These are phyloP conservation scores for Petrea volubilis DNA, from an alignment of 257 asterid genomes.

Conservation along the genomic window DNA sequence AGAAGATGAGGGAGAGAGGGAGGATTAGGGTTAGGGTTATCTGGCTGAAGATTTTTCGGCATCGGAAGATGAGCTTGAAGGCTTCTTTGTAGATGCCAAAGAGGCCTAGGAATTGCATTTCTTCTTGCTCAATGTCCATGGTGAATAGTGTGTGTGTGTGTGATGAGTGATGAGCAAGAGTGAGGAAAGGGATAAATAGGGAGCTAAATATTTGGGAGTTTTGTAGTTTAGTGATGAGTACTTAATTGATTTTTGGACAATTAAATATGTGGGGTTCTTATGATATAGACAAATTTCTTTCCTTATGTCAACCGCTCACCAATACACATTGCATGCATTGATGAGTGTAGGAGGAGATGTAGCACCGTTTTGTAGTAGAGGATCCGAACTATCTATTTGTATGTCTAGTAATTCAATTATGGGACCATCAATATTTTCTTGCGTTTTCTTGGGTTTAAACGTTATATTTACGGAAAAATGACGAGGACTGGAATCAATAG, in stretches of 20 bases:
- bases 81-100: constrained; percentile 53
- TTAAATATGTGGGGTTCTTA: neutral
- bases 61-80: constrained; percentile 46
- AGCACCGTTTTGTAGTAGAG: too few species aligned
- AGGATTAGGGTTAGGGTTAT: constrained; percentile 60
- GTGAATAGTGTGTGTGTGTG: neutral
- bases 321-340: neutral
- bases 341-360: neutral
- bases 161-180: neutral
- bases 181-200: neutral
- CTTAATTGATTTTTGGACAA: neutral
- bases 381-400: too few species aligned
- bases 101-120: constrained; percentile 57
- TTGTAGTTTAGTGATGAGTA: neutral
- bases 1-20: constrained; percentile 59
- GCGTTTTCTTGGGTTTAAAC: neutral
- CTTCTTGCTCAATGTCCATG: constrained; percentile 75
- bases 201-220: neutral
- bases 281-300: too few species aligned
- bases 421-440: too few species aligned
- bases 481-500: neutral
- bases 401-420: too few species aligned
- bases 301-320: too few species aligned
- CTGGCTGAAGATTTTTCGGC: constrained; percentile 53
- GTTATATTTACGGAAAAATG: neutral